Base-by-base conservation (phyloP, 257 asterid species). In the Fraxinus pennsylvanica region DNA sequence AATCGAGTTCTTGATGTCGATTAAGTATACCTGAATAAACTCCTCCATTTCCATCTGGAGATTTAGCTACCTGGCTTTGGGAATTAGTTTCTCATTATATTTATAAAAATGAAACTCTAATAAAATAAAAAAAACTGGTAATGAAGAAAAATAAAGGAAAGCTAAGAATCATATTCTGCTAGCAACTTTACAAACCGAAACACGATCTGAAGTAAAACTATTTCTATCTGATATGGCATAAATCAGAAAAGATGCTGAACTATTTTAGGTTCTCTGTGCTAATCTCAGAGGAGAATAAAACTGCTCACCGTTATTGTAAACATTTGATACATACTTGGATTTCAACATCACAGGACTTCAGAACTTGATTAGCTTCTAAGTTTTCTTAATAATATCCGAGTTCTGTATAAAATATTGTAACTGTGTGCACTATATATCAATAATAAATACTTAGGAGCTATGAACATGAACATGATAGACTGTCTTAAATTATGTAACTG, bases 11-110 rank as follows among this genome's bases (percentile, higher is more conserved):
- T 74, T 68, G 65, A 57, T 41, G 39, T 74, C 35, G 76, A 77
- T 54, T 39, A 29, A 80, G 71, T 41, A 13, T 82, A 95, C 99
- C 98, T 85, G 99, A 78, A 90, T 90, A 93, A 73, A 95, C 92
- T 84, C 99, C 99, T 67, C 98, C 99, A 73, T 95, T 95, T 79
- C 99, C 99, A 85, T 95, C 99, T 76, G 98, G 99, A 80, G 99
- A 92, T 86, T 90, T 92, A n/a, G 98, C 96, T 65, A 92, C 94
- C 99, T 95, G 91, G 89, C 50, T 80, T 87, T 71, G 81, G 75
- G 80, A 84, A 79, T 81, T 80, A 80, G 65, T 75, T 74, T 75
- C 71, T 79, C 77, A 77, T 72, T 65, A 75, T 61, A 54, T 61
- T 77, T 12, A 29, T 22, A 79, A 57, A 71, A 75, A 15, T 69